Evolutionary conservation across 345 rosid genomes (phyloP), one percentile per base, ranked within the genome.

Genomic region (Gossypium ekmanianum): DNA sequence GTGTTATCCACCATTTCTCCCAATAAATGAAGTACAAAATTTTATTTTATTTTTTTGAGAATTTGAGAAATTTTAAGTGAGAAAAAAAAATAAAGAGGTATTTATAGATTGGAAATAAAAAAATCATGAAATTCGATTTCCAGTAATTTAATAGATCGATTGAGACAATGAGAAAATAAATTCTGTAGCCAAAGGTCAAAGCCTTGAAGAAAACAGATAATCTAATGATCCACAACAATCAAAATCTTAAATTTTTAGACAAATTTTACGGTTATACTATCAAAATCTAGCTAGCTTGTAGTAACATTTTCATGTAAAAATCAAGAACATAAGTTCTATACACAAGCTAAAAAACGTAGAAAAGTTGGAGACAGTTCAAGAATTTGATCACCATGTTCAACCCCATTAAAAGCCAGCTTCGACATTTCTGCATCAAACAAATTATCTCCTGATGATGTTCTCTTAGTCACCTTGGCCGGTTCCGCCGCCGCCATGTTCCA

Each of bases 311-410:
- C 39, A 26, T 17, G n/a, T 59, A 26, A 26, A 11, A 59, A 59
- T 26, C 14, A 26, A 59, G 3, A 59, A 59, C 4, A n/a, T 57
- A 20, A 9, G 26, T 2, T 51, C 12, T 27, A 26, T 17, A 2
- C 47, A 29, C 73, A 52, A 70, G 73, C 61, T 52, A 70, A 52
- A 45, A 11, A 52, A 29, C 61, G 72, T 9, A 68, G 54, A 44
- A 44, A 68, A 24, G 50, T 68, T 3, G 72, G 72, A 68, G 72
- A 68, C 43, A 50, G 5, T 50, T 47, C 50, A 9, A 64, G 26
- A 64, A 64, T 1, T 64, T 17, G 50, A 64, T 63, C 47, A 8
- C 22, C 47, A 17, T 34, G 10, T 16, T 63, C 48, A 63, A 34
- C 7, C 47, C n/a, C 47, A 34, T 39, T 39, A 51, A 24, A 67